These are phyloP conservation scores for Elongisporangium prolatum DNA, from an alignment of 352 stramenopile genomes.

Conservation along the genomic window DNA sequence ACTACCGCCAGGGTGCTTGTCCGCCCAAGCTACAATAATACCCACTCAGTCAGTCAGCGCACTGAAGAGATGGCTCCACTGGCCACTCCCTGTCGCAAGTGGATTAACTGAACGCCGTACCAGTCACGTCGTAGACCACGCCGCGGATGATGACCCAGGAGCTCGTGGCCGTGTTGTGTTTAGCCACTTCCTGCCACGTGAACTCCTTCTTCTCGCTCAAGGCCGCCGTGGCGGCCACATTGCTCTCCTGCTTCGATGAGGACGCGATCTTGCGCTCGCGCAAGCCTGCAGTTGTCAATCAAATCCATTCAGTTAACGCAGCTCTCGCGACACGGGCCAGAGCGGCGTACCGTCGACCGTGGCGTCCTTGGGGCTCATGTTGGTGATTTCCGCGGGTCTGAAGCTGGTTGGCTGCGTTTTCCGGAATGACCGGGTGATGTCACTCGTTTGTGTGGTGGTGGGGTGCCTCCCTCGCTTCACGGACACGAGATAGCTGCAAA, in stretches of 20 bases:
- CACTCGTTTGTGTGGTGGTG: neutral
- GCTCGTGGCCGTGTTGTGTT: slow-evolving; percentile 94
- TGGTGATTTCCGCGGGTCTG: neutral
- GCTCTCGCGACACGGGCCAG: neutral
- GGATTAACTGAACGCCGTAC: slow-evolving; percentile 20
- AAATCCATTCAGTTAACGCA: neutral
- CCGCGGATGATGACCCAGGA: slow-evolving; percentile 95
- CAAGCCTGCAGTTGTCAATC: slow-evolving; percentile 16
- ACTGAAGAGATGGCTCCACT: slow-evolving; percentile 1
- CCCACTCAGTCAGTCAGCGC: slow-evolving; percentile 4
- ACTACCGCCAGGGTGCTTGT: slow-evolving; percentile 76
- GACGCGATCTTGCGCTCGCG: slow-evolving; percentile 51
- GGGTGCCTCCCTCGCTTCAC: neutral
- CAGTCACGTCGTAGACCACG: slow-evolving; percentile 93
- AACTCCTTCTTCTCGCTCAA: slow-evolving; percentile 39
- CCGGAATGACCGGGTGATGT: neutral
- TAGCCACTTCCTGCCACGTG: slow-evolving; percentile 94
- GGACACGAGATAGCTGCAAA: neutral
- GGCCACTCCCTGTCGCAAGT: neutral
- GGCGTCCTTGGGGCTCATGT: neutral
- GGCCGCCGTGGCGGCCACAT: slow-evolving; percentile 5
- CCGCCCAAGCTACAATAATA: slow-evolving; percentile 40
- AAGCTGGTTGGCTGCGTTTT: neutral
- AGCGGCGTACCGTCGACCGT: slow-evolving; percentile 12
- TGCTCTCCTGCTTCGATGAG: neutral